Evolutionary conservation across 2,329 filamentous ascomycete genomes (phyloP).

Genomic region (Pestalotiopsis sp.): DNA sequence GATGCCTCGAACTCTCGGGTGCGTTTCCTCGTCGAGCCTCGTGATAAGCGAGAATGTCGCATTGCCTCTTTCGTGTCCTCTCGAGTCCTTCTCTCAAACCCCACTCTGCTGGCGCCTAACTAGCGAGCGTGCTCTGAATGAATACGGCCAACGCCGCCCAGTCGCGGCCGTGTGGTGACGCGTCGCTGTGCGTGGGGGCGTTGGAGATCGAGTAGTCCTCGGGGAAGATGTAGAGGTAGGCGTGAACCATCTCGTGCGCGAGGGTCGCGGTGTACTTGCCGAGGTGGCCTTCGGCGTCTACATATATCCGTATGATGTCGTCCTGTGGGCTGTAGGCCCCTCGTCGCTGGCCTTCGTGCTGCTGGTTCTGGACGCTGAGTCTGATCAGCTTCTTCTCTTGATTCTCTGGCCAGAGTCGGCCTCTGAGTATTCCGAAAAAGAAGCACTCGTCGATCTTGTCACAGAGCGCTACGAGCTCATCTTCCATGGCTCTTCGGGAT

Average conservation of each 20-base stretch:
- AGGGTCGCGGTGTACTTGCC: background rate
- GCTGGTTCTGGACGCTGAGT: background rate
- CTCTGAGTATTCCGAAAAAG: background rate
- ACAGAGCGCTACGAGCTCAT: too few species aligned
- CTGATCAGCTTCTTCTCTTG: background rate
- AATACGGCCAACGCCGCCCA: background rate
- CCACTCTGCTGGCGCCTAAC: background rate
- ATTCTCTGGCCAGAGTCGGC: background rate
- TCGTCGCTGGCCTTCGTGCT: background rate
- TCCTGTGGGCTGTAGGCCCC: background rate
- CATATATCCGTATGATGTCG: background rate
- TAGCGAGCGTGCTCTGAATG: background rate
- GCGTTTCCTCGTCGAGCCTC: too few species aligned
- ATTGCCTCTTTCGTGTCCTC: background rate
- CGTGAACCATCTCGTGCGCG: slow-evolving; percentile 1
- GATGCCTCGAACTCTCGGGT: too few species aligned
- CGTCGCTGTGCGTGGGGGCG: background rate
- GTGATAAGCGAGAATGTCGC: background rate
- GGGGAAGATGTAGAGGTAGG: background rate
- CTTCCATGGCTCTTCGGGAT: too few species aligned
- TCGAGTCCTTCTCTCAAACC: background rate
- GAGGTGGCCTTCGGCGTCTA: background rate
- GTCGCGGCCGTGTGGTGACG: background rate
- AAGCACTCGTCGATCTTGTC: background rate
- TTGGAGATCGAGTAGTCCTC: background rate